These are phyloP conservation scores for Pseudocercospora pini-densiflorae DNA, from an alignment of 2,329 filamentous ascomycete species.

Conservation along the genomic window DNA sequence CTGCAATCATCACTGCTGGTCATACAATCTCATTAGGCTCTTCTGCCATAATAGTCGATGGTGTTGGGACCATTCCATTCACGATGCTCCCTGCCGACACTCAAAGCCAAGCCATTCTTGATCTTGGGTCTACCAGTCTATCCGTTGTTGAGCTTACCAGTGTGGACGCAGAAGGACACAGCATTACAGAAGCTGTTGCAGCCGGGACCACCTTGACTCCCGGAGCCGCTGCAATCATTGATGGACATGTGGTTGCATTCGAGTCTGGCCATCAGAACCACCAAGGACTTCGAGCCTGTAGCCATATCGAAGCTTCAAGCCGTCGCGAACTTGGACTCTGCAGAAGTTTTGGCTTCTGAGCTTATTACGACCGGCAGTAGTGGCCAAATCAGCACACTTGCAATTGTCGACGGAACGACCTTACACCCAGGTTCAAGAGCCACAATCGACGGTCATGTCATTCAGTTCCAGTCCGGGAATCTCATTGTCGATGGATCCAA, in stretches of 20 bases:
- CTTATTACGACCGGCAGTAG: neutral
- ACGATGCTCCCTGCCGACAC: neutral
- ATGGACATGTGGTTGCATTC: neutral
- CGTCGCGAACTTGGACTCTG: neutral
- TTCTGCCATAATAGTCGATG: neutral
- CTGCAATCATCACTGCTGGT: neutral
- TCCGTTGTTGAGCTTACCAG: neutral
- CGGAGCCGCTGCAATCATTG: neutral
- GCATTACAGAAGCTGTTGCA: neutral
- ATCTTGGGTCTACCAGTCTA: neutral
- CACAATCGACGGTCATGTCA: neutral
- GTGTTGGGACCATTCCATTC: neutral
- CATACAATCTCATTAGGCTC: neutral
- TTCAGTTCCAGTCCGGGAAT: neutral
- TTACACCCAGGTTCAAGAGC: neutral
- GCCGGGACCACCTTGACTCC: neutral
- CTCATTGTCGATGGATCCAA: neutral
- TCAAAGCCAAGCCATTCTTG: neutral
- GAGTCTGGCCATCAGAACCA: neutral
- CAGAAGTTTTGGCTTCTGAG: neutral
- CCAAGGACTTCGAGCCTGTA: neutral
- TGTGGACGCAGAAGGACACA: neutral
- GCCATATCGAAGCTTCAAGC: neutral
- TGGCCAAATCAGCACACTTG: neutral
- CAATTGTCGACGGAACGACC: neutral